Conservation (phyloP, 768 basidiomycete genomes). For the Mrakia frigida region DNA sequence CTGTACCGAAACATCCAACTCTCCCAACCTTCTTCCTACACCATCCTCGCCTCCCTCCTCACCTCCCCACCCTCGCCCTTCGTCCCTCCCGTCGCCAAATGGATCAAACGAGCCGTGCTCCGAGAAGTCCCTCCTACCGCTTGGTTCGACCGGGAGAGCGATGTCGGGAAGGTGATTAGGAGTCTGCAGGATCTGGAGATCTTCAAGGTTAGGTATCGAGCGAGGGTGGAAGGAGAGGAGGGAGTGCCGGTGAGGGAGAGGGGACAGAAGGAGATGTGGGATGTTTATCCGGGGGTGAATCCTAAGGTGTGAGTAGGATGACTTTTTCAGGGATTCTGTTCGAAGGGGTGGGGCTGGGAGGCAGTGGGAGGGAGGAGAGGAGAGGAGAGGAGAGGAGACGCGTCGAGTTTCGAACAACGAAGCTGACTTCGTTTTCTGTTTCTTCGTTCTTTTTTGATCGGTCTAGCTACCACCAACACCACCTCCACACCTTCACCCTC, state of each 20-base stretch:
- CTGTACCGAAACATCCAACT: constrained; percentile 16
- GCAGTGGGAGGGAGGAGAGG: too few species aligned
- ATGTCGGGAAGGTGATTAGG: neutral
- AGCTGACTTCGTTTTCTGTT: neutral
- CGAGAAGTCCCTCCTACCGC: constrained; percentile 3
- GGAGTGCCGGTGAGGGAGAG: neutral
- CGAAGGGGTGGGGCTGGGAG: too few species aligned
- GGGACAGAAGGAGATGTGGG: constrained; percentile 16
- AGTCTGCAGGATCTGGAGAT: constrained; percentile 16
- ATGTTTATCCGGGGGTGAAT: constrained; percentile 10
- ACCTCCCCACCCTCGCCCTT: neutral
- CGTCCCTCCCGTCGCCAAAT: constrained; percentile 8
- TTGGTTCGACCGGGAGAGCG: neutral
- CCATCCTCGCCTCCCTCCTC: constrained; percentile 5
- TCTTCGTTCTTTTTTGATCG: neutral
- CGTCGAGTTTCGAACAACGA: neutral
- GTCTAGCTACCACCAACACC: constrained; percentile 30
- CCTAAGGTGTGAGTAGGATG: constrained; percentile 21
- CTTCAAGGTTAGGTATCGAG: constrained; percentile 22
- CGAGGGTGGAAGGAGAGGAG: neutral
- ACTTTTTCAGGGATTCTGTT: neutral
- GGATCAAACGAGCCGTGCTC: constrained; percentile 25
- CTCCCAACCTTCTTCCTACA: neutral
- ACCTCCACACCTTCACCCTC: constrained; percentile 19
- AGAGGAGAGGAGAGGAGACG: neutral